A percentile compares a stretch with the other conserved stretches of the same genome.
phyloP scores from a whole-genome alignment of 768 basidiomycete genomes.

The Collybia sordida region DNA sequence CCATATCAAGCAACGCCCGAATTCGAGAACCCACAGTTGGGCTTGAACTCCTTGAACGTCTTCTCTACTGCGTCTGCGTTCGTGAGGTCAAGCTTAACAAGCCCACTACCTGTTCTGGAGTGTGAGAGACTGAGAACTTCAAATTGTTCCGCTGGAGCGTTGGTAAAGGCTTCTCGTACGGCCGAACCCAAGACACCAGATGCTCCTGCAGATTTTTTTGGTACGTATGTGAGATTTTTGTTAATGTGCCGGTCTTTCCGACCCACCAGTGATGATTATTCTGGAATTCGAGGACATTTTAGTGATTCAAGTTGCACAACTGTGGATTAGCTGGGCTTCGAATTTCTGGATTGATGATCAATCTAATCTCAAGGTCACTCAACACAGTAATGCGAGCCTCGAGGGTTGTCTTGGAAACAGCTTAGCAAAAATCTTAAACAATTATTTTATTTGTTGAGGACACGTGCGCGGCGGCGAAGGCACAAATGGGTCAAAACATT shows the following conservation, averaged over 20 bases:
- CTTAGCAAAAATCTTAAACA: not conserved
- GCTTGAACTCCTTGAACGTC: constrained; percentile 57
- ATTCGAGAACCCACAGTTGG: constrained; percentile 58
- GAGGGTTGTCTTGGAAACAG: too few relatives aligned
- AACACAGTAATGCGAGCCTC: too few relatives aligned
- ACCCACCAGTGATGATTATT: constrained; percentile 56
- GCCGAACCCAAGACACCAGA: constrained; percentile 90
- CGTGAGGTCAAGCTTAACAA: constrained; percentile 66
- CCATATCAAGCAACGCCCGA: not conserved
- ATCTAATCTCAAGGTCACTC: not conserved
- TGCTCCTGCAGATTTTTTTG: constrained; percentile 58
- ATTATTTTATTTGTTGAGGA: not conserved
- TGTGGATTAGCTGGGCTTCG: not conserved
- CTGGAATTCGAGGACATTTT: constrained; percentile 35
- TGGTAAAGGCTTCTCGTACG: constrained; percentile 65
- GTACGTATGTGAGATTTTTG: constrained; percentile 8
- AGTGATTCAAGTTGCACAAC: not conserved
- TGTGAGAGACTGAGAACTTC: constrained; percentile 72
- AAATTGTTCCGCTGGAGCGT: constrained; percentile 20
- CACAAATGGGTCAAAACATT: not conserved
- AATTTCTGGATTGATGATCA: not conserved
- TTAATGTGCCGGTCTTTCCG: too few relatives aligned
- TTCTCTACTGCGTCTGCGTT: constrained; percentile 51
- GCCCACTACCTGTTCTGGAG: constrained; percentile 57
- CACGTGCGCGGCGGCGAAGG: too few relatives aligned